Percentiles rank a stretch among this genome's conserved stretches.
These are phyloP conservation scores for Cymbopogon flexuosus DNA, from an alignment of 202 grass and related monocot species.

Conservation along the genomic window DNA sequence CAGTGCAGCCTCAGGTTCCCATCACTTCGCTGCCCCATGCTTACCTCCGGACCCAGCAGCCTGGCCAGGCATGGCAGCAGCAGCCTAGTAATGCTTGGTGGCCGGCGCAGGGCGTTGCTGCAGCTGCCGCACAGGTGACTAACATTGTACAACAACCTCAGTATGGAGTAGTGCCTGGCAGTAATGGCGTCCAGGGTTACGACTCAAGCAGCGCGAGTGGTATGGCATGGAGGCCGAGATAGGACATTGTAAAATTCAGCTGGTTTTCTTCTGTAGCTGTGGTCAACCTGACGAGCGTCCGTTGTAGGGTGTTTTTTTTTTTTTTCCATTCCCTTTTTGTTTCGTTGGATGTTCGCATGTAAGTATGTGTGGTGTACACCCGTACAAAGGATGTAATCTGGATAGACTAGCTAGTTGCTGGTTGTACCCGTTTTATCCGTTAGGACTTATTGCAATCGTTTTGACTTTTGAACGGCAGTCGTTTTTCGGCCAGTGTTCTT, in stretches of 20 bases:
- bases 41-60: slow-evolving; percentile 33
- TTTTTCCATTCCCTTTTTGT: neutral
- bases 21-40: slow-evolving; percentile 17
- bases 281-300: slow-evolving; percentile 22
- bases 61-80: slow-evolving; percentile 29
- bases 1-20: slow-evolving; percentile 40
- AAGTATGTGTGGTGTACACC: slow-evolving; percentile 31
- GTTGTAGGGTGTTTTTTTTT: slow-evolving; percentile 22
- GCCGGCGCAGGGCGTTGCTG: neutral
- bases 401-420: slow-evolving; percentile 32
- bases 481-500: neutral
- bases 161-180: slow-evolving; percentile 21
- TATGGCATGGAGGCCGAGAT: slow-evolving; percentile 40
- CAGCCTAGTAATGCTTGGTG: slow-evolving; percentile 25
- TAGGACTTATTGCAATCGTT: neutral
- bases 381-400: slow-evolving; percentile 41
- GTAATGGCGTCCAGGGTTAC: slow-evolving; percentile 32
- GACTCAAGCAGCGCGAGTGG: slow-evolving; percentile 6
- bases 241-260: slow-evolving; percentile 9
- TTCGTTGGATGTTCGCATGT: slow-evolving; percentile 32
- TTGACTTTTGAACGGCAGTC: neutral
- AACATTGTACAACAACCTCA: slow-evolving; percentile 32
- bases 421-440: slow-evolving; percentile 9
- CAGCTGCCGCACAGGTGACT: neutral
- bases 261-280: slow-evolving; percentile 23